Conservation (phyloP, 2,329 filamentous ascomycete genomes). For the Diaporthe citriasiana region DNA sequence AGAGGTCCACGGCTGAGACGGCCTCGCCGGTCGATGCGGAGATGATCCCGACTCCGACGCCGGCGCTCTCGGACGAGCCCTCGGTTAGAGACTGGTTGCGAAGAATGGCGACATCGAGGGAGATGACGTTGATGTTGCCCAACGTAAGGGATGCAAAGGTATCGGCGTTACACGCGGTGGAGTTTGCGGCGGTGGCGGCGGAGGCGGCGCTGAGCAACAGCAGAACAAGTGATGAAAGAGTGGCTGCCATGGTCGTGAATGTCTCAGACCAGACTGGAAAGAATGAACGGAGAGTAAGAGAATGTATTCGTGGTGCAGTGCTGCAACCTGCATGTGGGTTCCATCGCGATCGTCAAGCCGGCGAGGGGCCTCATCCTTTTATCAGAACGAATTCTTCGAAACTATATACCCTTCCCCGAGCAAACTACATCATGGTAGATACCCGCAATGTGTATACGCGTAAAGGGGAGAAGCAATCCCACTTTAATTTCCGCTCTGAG, state of each 20-base stretch:
- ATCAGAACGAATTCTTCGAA: background rate
- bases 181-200: background rate
- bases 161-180: constrained; percentile 18
- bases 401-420: background rate
- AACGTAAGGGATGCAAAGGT: constrained; percentile 24
- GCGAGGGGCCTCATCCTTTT: constrained; percentile 4
- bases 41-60: constrained; percentile 15
- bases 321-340: background rate
- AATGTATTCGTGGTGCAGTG: background rate
- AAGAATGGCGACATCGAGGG: constrained; percentile 10
- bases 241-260: constrained; percentile 23
- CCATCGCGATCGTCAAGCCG: background rate
- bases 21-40: constrained; percentile 7
- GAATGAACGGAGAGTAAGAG: background rate
- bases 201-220: background rate
- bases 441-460: constrained; percentile 6
- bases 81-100: constrained; percentile 17
- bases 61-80: background rate
- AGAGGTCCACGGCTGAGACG: constrained; percentile 24
- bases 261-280: constrained; percentile 12
- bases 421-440: background rate
- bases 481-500: constrained; percentile 14
- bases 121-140: constrained; percentile 28
- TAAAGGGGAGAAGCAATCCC: constrained; percentile 11
- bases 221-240: constrained; percentile 4